Evolutionary conservation across 495 filamentous ascomycete genomes (phyloP).

Genomic region (Daldinia childiae): DNA sequence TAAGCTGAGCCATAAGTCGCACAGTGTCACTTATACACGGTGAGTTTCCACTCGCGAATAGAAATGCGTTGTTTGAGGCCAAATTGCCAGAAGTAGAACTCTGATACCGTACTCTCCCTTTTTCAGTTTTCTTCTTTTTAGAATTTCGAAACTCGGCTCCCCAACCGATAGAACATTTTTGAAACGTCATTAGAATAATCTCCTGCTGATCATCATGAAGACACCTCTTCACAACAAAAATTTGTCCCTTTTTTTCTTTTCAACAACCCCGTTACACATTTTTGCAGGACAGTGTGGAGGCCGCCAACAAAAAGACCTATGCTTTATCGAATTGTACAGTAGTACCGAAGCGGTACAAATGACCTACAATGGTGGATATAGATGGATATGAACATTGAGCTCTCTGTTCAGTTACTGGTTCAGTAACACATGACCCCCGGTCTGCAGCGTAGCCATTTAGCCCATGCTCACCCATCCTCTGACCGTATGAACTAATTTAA

Average conservation of each 20-base stretch:
- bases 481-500: conserved; percentile 39
- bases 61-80: conserved; percentile 20
- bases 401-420: conserved; percentile 15
- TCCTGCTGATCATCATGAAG: conserved; percentile 16
- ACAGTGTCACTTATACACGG: conserved; percentile 19
- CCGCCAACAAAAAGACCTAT: conserved; percentile 29
- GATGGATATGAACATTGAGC: conserved; percentile 10
- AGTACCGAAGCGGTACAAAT: conserved; percentile 25
- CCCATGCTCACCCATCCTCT: conserved; percentile 18
- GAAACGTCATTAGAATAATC: conserved; percentile 28
- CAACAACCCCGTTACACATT: not conserved
- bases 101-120: conserved; percentile 4
- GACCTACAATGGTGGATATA: conserved; percentile 15
- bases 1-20: conserved; percentile 10
- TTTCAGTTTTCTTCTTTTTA: conserved; percentile 8
- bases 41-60: conserved; percentile 22
- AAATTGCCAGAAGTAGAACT: conserved; percentile 36
- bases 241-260: not conserved
- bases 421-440: conserved; percentile 30
- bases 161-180: conserved; percentile 19
- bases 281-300: conserved; percentile 36
- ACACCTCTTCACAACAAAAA: not conserved
- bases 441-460: conserved; percentile 7
- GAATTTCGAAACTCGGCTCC: conserved; percentile 14
- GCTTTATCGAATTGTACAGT: conserved; percentile 14